Percentiles rank a stretch among this genome's conserved stretches.
These are phyloP conservation scores for Aspergillus unguis DNA, from an alignment of 2,329 filamentous ascomycete genomes.

Conservation along the genomic window DNA sequence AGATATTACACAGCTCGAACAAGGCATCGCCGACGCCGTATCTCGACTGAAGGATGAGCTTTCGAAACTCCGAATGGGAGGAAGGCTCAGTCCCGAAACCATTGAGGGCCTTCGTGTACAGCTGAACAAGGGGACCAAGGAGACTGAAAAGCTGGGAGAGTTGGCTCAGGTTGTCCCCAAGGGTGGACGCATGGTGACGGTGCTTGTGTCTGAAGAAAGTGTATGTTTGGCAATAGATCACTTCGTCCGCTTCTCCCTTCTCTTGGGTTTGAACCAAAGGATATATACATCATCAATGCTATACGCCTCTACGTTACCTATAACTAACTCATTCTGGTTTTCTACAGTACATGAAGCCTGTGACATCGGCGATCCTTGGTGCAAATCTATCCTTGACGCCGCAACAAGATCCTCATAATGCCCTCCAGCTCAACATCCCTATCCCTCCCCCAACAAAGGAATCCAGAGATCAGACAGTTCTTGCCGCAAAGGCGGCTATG, in stretches of 20 bases:
- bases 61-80: conserved; percentile 59
- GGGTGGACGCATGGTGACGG: conserved; percentile 56
- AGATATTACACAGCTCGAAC: conserved; percentile 58
- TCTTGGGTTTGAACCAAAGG: no score
- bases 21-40: conserved; percentile 54
- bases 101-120: conserved; percentile 62
- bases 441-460: conserved; percentile 49
- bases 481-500: conserved; percentile 41
- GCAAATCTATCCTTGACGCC: conserved; percentile 44
- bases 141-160: conserved; percentile 56
- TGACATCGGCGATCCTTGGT: conserved; percentile 42
- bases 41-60: conserved; percentile 60
- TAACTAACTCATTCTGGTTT: background rate
- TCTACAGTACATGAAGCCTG: conserved; percentile 45
- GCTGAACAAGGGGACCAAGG: conserved; percentile 51
- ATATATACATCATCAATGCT: no score
- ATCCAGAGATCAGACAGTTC: conserved; percentile 41
- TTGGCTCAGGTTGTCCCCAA: conserved; percentile 66
- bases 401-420: conserved; percentile 42
- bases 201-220: conserved; percentile 63
- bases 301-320: background rate
- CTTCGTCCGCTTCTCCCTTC: no score
- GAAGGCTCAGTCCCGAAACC: conserved; percentile 59
- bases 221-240: conserved; percentile 41
- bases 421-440: conserved; percentile 44